Percentiles rank a stretch among this genome's conserved stretches.
Evolutionary conservation across 1,284 basidiomycete genomes (phyloP).

Genomic region (Malassezia sp.): DNA sequence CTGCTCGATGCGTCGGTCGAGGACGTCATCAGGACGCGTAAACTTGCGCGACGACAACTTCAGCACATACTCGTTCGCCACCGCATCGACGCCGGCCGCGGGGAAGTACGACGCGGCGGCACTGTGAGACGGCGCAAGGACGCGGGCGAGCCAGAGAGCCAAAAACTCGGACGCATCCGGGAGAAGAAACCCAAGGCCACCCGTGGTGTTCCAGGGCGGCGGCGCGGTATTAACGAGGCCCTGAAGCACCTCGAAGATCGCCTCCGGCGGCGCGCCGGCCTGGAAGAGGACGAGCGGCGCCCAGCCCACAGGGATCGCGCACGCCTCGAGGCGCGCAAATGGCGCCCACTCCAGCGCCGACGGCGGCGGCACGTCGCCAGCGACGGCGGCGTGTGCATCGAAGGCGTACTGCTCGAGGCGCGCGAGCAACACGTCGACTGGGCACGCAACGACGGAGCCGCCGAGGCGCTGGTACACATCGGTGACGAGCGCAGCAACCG

Average conservation of each 20-base stretch:
- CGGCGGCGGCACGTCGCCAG: neutral
- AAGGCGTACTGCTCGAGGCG: conserved; percentile 33
- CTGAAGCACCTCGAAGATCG: conserved; percentile 72
- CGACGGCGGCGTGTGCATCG: conserved; percentile 18
- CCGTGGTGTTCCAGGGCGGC: conserved; percentile 34
- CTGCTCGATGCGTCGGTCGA: conserved; percentile 10
- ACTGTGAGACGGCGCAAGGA: conserved; percentile 1
- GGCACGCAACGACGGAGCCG: conserved; percentile 34
- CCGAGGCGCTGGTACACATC: conserved; percentile 23
- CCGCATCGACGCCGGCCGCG: conserved; percentile 22
- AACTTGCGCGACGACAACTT: conserved; percentile 14
- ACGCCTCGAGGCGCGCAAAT: neutral
- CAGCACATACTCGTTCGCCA: conserved; percentile 17
- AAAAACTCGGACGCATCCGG: conserved; percentile 26
- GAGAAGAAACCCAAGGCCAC: conserved; percentile 29
- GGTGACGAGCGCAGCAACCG: conserved; percentile 21
- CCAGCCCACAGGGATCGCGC: conserved; percentile 56
- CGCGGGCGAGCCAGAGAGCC: conserved; percentile 22
- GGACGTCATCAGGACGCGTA: conserved; percentile 5
- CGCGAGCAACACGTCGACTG: conserved; percentile 32
- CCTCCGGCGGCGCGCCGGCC: conserved; percentile 62
- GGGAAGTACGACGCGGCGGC: conserved; percentile 15
- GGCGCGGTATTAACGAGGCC: conserved; percentile 60
- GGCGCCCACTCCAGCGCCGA: conserved; percentile 1
- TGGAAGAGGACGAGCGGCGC: conserved; percentile 63